Base-by-base conservation (phyloP, 345 rosid genomes). In the Kandelia obovata region DNA sequence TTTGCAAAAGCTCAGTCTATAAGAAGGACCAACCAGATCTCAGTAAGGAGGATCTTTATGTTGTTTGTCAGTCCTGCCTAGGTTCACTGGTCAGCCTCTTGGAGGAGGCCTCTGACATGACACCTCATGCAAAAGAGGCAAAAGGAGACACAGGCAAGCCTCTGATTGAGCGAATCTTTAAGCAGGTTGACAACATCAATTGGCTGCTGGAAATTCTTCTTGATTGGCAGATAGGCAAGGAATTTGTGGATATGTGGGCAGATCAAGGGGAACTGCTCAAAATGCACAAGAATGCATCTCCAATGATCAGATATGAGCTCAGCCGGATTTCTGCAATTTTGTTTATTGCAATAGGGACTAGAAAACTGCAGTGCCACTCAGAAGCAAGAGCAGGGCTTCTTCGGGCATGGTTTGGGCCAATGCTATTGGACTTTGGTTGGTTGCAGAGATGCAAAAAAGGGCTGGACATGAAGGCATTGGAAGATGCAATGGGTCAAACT, bases 371-470 rank as follows among this genome's bases (percentile, higher is more conserved):
- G 53, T 95, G 99, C 71, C 78, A 72, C 15, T 71, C 86, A 19
- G 93, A 86, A 66, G 83, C 82, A n/a, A 87, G 99, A 67, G 79
- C 86, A 47, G 85, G 83, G 47, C 77, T 95, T 72, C 80, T 88
- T 66, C 77, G 81, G 68, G 73, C 84, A 15, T 91, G 97, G 99
- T 89, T 89, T 70, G 71, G 76, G 0, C 95, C 99, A n/a, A 89
- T 95, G 96, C 84, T 95, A n/a, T 72, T 74, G 16, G 97, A 95
- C 73, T 94, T 91, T 7, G 96, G 99, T 61, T 91, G 97, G 99
- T 79, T 95, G 61, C 93, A 87, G 75, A 86, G 97, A 77, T 88
- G 96, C 83, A 85, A 79, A 71, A 94, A 95, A 57, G 96, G 99
- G 67, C 75, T 89, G 43, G 92, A 95, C 81, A 83, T 83, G 82